Evolutionary conservation across 768 basidiomycete species (phyloP), one percentile per base, ranked within the genome.

Genomic region (Boletus rufocinnamomeus): DNA sequence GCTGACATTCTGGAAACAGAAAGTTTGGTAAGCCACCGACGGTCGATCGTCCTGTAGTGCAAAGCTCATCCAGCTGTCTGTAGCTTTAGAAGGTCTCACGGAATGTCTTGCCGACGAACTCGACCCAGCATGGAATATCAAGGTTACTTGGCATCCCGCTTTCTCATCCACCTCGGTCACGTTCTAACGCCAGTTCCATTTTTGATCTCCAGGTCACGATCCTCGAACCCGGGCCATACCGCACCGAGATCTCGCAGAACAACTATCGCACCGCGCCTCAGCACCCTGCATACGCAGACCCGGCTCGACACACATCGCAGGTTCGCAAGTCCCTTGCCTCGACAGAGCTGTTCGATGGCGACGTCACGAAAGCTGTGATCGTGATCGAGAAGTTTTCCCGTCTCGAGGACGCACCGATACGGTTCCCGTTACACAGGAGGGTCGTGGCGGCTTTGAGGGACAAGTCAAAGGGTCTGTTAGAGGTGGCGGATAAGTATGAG

Each of bases 211-310:
- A 67, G 62, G 58, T 67, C 51, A 59, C 59, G n/a, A 27, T 70
- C 40, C 34, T 67, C 37, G 63, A 62, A 41, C 60, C 57, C 0
- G 62, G 67, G 0, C 63, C 58, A 8, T 68, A 17, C 50, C 58
- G 68, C 14, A 68, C 68, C 3, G 50, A 51, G 23, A 44, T 63
- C 13, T 10, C 13, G 10, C 47, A 57, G 9, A 41, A 38, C 1
- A 60, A 60, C 27, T 14, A 35, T n/a, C 54, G 13, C 6, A 6
- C 3, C 6, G 50, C 35, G 6, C 61, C 51, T 11, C 60, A 50
- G 32, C 69, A 72, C 21, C 55, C 63, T 16, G 68, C 66, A 37
- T 70, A 70, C 35, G 38, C 55, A 0, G 27, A 66, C 27, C 66
- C 61, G 8, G 21, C 43, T 9, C 41, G 55, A 23, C 45, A 4